Conservation (phyloP, 225 moss, liverwort and hornwort genomes). For the Lunularia cruciata region DNA sequence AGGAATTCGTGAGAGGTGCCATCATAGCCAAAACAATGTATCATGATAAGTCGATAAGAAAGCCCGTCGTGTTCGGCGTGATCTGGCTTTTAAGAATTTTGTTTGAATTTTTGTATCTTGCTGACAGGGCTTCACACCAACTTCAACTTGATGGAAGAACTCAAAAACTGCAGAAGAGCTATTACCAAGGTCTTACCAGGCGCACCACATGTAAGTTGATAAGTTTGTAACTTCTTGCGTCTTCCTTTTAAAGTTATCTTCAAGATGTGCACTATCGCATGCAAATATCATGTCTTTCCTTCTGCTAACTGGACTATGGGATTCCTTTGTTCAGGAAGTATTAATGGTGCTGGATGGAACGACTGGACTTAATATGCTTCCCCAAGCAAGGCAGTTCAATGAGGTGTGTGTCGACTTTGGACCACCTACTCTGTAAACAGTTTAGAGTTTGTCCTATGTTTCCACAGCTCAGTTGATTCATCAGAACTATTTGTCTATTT, state of each 20-base stretch:
- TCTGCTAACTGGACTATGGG: neutral
- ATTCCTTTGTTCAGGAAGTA: constrained; percentile 65
- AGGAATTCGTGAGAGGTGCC: neutral
- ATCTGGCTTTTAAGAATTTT: no score
- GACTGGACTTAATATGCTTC: constrained; percentile 96
- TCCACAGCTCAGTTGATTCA: no score
- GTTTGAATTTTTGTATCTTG: neutral
- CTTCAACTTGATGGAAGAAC: constrained; percentile 93
- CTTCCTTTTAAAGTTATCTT: neutral
- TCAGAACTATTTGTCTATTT: no score
- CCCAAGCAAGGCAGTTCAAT: constrained; percentile 97
- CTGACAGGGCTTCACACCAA: constrained; percentile 87
- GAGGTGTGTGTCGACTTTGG: constrained; percentile 45
- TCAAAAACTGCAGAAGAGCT: constrained; percentile 86
- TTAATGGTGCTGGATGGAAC: constrained; percentile 97
- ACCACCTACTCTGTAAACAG: no score
- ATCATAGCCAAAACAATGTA: no score
- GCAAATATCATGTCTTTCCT: neutral
- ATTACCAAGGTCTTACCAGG: constrained; percentile 71
- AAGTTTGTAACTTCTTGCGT: neutral
- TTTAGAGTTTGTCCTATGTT: constrained; percentile 4
- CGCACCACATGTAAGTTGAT: constrained; percentile 75
- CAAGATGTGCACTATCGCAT: neutral
- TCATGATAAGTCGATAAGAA: no score
- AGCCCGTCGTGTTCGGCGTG: no score